These are phyloP conservation scores for Gymnopilus dilepis DNA, from an alignment of 768 basidiomycete species.

Conservation along the genomic window DNA sequence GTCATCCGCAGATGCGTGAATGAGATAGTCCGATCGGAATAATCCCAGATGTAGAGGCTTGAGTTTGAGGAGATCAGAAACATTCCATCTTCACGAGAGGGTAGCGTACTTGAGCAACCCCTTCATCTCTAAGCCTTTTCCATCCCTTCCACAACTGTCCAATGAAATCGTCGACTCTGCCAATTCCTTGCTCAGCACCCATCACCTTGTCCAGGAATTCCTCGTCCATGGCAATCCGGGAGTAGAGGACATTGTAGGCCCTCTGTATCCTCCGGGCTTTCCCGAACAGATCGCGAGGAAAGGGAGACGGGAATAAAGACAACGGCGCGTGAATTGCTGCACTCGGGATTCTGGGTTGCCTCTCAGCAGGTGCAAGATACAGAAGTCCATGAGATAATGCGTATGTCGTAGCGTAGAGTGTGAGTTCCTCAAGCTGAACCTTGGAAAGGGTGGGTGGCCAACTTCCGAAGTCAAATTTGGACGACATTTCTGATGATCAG, in stretches of 20 bases:
- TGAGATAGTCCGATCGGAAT: constrained; percentile 93
- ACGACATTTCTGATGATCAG: constrained; percentile 22
- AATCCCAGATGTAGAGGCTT: constrained; percentile 88
- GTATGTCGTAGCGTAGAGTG: constrained; percentile 75
- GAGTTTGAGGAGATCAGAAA: constrained; percentile 10
- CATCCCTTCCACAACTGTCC: constrained; percentile 87
- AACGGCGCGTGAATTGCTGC: constrained; percentile 92
- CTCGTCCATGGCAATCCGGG: constrained; percentile 78
- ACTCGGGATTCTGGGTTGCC: constrained; percentile 56
- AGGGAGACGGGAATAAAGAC: constrained; percentile 85
- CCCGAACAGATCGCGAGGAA: constrained; percentile 75
- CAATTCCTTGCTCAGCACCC: constrained; percentile 78
- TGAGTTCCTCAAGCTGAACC: constrained; percentile 62
- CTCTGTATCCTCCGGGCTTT: constrained; percentile 71
- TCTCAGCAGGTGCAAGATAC: constrained; percentile 68
- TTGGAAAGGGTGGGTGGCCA: constrained; percentile 81
- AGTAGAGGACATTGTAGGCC: constrained; percentile 85
- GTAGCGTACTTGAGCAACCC: constrained; percentile 48
- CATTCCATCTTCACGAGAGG: background rate
- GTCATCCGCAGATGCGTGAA: constrained; percentile 59
- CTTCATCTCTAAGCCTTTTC: constrained; percentile 74
- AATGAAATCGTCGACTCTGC: constrained; percentile 86
- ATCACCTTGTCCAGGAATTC: constrained; percentile 84
- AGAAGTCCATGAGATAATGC: constrained; percentile 85
- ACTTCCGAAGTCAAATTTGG: constrained; percentile 49